Evolutionary conservation across 2,329 filamentous ascomycete genomes (phyloP), one percentile per base, ranked within the genome.

Genomic region (Aspergillus vadensis): DNA sequence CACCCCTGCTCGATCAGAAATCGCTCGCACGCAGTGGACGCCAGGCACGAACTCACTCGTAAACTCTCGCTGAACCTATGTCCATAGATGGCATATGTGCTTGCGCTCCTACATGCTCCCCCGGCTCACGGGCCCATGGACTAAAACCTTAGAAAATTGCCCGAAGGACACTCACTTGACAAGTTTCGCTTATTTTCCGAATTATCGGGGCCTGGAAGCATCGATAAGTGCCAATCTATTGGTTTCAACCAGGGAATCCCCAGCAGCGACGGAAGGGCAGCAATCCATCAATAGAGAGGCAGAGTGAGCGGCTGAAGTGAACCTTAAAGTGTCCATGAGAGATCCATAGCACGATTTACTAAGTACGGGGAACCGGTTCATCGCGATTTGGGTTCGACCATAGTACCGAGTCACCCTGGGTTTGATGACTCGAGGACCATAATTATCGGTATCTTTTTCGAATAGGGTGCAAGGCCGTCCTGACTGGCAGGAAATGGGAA

Each of bases 121-220:
- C 17, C 30, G 21, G 57, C 57, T 59, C 57, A 55, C 38, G 54
- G 43, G 53, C 53, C 53, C 57, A 58, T 57, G 23, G 25, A 50
- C 25, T 27, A 36, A 43, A 49, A n/a, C 51, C 44, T 49, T 50
- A 54, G 48, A 59, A 60, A 63, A 58, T 58, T 54, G 55, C 59
- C 61, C 58, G 56, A 38, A 27, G 50, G 23, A 19, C 30, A 47
- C 54, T 63, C 23, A 59, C 41, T 63, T 49, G 61, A 62, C 44
- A 10, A 43, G 50, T 55, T 59, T 61, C 54, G 55, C 53, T 59
- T 66, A 65, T 63, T 66, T 57, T 63, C 64, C 64, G 64, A 59
- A 55, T 53, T 61, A 61, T 61, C 47, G 41, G 52, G 58, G 60
- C 60, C 58, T 63, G 49, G 57, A 59, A 57, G 57, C 52, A 25